Conservation (phyloP, 129 eudicot species). For the Flaveria linearis region DNA sequence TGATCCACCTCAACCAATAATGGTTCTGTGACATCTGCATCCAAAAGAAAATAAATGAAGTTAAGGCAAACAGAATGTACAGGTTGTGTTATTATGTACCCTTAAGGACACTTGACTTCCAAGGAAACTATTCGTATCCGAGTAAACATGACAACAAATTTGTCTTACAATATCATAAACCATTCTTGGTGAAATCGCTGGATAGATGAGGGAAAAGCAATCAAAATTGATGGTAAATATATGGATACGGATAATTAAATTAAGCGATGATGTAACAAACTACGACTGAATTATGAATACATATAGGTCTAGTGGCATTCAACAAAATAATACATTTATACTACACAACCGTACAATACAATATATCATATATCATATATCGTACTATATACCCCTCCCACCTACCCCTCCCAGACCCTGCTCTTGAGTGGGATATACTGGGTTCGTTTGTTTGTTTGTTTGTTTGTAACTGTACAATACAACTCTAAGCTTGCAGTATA, state of each 20-base stretch:
- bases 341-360: background rate
- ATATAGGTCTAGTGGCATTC: background rate
- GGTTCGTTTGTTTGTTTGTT: no score
- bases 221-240: background rate
- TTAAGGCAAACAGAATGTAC: background rate
- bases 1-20: conserved; percentile 78
- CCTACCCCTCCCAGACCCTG: no score
- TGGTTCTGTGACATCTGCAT: conserved; percentile 77
- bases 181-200: background rate
- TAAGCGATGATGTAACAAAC: background rate
- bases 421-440: no score
- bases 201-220: background rate
- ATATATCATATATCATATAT: no score
- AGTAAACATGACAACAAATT: background rate
- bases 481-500: background rate
- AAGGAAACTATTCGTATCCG: background rate
- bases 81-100: background rate
- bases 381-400: no score
- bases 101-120: background rate
- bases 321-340: background rate
- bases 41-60: conserved; percentile 2
- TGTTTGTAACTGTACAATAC: conserved; percentile 1
- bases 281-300: conserved; percentile 2
- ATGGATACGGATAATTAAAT: background rate
- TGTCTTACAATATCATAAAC: background rate